phyloP scores from a whole-genome alignment of 306 rosid genomes.

The Canavalia gladiata region DNA sequence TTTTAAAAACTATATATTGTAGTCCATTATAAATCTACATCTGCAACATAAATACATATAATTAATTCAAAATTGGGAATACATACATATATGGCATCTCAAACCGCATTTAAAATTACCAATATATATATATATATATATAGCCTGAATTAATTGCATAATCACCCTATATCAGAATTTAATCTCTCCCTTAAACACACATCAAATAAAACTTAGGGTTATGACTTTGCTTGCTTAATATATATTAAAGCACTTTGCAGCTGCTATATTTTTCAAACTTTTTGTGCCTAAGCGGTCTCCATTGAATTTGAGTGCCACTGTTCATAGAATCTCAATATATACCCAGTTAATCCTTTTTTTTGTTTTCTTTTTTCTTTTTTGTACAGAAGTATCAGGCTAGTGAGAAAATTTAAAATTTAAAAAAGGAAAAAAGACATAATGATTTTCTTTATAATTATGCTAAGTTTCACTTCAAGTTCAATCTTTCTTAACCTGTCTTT shows the following conservation, averaged over 20 bases:
- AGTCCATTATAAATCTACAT: neutral
- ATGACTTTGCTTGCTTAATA: conserved; percentile 14
- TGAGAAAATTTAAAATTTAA: neutral
- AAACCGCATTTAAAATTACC: no score
- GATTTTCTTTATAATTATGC: neutral
- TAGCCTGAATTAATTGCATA: conserved; percentile 2
- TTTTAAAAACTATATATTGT: no score
- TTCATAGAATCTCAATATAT: conserved; percentile 41
- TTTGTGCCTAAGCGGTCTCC: conserved; percentile 46
- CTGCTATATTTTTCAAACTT: conserved; percentile 45
- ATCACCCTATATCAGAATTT: neutral
- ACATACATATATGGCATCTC: neutral
- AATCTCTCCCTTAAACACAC: conserved; percentile 11
- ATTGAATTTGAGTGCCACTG: conserved; percentile 37
- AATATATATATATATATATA: neutral
- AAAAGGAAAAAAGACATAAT: neutral
- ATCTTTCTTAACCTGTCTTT: neutral
- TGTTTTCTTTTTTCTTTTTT: neutral
- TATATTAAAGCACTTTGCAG: neutral
- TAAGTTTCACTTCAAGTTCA: conserved; percentile 24
- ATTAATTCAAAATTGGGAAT: neutral
- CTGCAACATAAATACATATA: neutral
- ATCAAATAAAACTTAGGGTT: conserved; percentile 48
- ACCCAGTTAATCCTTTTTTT: conserved; percentile 29
- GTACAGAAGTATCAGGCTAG: neutral